A percentile compares a stretch with the other conserved stretches of the same genome.
These are phyloP conservation scores for Claviceps maximensis DNA, from an alignment of 2,329 filamentous ascomycete species.

Conservation along the genomic window DNA sequence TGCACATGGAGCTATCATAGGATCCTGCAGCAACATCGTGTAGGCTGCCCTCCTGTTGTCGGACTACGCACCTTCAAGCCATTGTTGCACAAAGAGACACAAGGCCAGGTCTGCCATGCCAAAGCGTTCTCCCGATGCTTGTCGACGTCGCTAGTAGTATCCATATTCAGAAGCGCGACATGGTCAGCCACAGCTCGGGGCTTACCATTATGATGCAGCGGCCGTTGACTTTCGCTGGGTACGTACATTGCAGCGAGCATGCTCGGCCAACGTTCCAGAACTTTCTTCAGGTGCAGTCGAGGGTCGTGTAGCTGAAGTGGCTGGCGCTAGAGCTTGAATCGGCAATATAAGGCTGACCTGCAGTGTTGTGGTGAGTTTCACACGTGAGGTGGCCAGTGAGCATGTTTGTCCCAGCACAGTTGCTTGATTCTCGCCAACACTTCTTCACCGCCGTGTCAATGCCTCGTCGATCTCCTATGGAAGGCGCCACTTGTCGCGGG, in stretches of 20 bases:
- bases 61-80: not conserved
- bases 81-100: constrained; percentile 3
- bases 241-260: not conserved
- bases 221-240: not conserved
- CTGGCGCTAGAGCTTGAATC: not conserved
- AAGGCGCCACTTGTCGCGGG: not conserved
- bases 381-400: not conserved
- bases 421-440: constrained; percentile 2
- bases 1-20: not conserved
- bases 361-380: not conserved
- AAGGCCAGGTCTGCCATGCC: constrained; percentile 4
- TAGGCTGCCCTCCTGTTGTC: not conserved
- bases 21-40: constrained; percentile 4
- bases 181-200: constrained; percentile 1
- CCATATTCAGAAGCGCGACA: constrained; percentile 4
- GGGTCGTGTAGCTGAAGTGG: not conserved
- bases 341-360: not conserved
- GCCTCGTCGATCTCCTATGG: not conserved
- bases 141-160: constrained; percentile 5
- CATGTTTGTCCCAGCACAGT: constrained; percentile 3
- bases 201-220: not conserved
- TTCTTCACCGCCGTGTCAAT: not conserved
- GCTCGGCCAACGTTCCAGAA: constrained; percentile 2
- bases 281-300: not conserved
- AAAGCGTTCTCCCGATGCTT: constrained; percentile 2